Evolutionary conservation across 306 rosid species (phyloP), one percentile per base, ranked within the genome.

Genomic region (Clitoria ternatea): DNA sequence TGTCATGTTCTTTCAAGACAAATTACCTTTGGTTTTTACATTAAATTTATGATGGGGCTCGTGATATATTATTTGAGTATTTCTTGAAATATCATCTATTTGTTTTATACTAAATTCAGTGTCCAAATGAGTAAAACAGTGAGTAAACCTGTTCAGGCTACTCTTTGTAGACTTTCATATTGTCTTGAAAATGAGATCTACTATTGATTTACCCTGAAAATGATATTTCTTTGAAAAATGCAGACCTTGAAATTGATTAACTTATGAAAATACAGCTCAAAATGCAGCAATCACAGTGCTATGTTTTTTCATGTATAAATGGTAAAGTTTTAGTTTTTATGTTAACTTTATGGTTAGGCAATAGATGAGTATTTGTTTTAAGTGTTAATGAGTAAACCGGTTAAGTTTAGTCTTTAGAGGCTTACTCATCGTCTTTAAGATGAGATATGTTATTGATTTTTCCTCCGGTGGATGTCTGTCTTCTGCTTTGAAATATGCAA

Each of bases 191-290:
- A 43, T 54, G 13, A 40, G 19, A 40, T 30, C 22, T 22, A 24
- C 12, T 15, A 8, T 20, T 65, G 39, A 23, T 30, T 40, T 40
- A 6, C 26, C 49, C 18, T 39, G 24, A 39, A 20, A 20, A 32
- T 2, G 30, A 66, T 30, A 29, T 29, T 60, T 71, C 23, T 29
- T 26, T 49, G 33, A 22, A 17, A 43, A 27, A 61, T 77, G 24
- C 37, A 17, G 42, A 29, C 50, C 4, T 15, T 54, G 69, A 66
- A 52, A 42, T 43, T 66, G 52, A 14, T 14, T 45, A 26, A 37
- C 36, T 66, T 79, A 26, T 26, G 75, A 61, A 79, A 61, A 59
- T 22, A 30, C 17, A 73, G 66, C 61, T 67, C 45, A 50, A 61
- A 30, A 47, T 72, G 33, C 39, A 18, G 67, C 54, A 13, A 47